Evolutionary conservation across 2,329 filamentous ascomycete species (phyloP), one percentile per base, ranked within the genome.

Genomic region (Fusarium tricinctum): DNA sequence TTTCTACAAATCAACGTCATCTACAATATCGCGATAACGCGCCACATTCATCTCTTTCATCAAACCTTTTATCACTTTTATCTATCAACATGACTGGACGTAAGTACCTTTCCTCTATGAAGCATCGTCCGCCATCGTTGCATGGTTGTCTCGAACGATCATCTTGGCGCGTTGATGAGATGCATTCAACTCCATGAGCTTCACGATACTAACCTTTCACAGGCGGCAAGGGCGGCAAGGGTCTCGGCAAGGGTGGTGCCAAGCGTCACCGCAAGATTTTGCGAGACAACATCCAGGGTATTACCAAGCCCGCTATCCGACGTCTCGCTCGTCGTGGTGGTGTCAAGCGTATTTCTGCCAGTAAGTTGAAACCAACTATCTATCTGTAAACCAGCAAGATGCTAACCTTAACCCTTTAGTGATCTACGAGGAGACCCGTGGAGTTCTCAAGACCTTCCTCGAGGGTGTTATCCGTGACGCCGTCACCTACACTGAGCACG

Each of bases 271-370:
- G 95, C 80, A 97, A 97, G 92, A 97, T 97, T 88, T 89, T 97
- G 83, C 93, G 94, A 85, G 94, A 97, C 92, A 97, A 97, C 92
- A 97, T 97, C 81, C 94, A 97, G 87, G 94, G 94, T 86, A 97
- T 97, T 81, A 97, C 94, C 80, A 97, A 97, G 92, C 94, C 94
- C 78, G 94, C 94, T 78, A 97, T 97, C 85, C 92, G 94, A 79
- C 94, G 94, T 97, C 94, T 97, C 82, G 94, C 94, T 73, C 94
- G 94, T 86, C 94, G 94, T 96, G 94, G 94, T 84, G 94, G 94
- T 94, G 94, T 97, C 89, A 97, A 97, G 93, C 94, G 94, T 97
- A 97, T 97, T 79, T 97, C 94, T 78, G 94, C 94, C 81, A 97
- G 90, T 92, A 89, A 81, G 87, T 85, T 66, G 8, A 32, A 39